Evolutionary conservation across 2,329 filamentous ascomycete species (phyloP).

Genomic region (Bipolaris zeicola): DNA sequence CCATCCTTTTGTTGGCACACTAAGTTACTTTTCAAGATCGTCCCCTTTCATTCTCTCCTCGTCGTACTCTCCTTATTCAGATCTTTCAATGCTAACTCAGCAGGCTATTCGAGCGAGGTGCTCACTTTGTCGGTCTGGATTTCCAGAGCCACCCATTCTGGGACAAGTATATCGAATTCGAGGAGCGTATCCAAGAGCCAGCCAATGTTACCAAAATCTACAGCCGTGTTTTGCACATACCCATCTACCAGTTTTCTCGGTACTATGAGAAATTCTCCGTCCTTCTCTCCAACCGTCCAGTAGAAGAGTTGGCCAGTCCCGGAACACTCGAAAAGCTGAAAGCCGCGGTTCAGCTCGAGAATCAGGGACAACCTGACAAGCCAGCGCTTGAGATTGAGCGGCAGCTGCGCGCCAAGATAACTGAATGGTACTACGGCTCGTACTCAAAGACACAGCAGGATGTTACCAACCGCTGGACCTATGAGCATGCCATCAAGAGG

Average conservation of each 20-base stretch:
- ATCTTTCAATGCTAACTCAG: conserved; percentile 14
- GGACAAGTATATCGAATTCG: conserved; percentile 98
- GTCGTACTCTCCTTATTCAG: background rate
- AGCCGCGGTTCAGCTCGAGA: conserved; percentile 72
- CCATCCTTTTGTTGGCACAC: conserved; percentile 11
- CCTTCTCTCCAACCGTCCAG: conserved; percentile 71
- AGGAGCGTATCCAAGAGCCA: conserved; percentile 70
- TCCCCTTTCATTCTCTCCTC: conserved; percentile 2
- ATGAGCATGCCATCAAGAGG: conserved; percentile 91
- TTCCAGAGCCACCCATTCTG: conserved; percentile 95
- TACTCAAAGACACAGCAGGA: conserved; percentile 84
- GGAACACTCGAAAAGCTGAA: conserved; percentile 72
- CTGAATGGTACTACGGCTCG: conserved; percentile 77
- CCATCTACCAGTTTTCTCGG: conserved; percentile 92
- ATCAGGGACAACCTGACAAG: conserved; percentile 58
- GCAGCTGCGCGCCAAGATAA: conserved; percentile 79
- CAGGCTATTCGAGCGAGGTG: conserved; percentile 92
- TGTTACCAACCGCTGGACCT: conserved; percentile 91
- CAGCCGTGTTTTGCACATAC: conserved; percentile 81
- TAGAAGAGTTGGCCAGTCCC: conserved; percentile 72
- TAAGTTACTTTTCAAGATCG: conserved; percentile 27
- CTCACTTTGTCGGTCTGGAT: conserved; percentile 83
- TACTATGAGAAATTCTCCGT: conserved; percentile 92
- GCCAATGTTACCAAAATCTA: conserved; percentile 81
- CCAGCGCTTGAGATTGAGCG: conserved; percentile 81